Conservation (phyloP, 257 asterid species). For the Solanum rostratum region DNA sequence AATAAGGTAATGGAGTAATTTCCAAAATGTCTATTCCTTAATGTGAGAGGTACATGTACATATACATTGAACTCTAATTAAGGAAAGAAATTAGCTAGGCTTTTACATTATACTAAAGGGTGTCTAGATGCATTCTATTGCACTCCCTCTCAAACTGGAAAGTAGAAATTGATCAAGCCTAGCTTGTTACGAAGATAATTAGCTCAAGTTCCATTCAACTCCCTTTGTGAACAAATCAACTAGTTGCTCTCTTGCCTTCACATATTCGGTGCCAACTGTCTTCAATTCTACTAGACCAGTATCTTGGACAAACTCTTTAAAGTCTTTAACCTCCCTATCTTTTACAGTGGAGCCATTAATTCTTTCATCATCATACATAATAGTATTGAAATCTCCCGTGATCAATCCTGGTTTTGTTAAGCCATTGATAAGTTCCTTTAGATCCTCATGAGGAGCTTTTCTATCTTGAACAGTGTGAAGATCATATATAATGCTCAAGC, state of each 20-base stretch:
- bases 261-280: background rate
- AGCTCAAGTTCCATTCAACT: background rate
- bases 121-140: background rate
- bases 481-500: background rate
- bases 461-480: background rate
- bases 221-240: background rate
- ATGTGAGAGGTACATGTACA: background rate
- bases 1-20: background rate
- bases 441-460: background rate
- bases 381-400: background rate
- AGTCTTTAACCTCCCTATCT: background rate
- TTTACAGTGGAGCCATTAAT: background rate
- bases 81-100: background rate
- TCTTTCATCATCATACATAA: no score
- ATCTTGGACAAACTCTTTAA: background rate
- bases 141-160: background rate
- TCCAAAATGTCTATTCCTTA: background rate
- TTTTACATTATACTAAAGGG: background rate
- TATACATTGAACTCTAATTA: background rate
- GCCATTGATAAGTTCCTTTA: background rate
- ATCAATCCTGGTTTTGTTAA: background rate
- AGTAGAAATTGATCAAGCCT: background rate
- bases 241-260: background rate
- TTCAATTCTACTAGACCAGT: background rate
- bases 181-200: background rate